Evolutionary conservation across 805 yeast genomes (phyloP), one percentile per base, ranked within the genome.

Genomic region (Torulaspora maleeae): DNA sequence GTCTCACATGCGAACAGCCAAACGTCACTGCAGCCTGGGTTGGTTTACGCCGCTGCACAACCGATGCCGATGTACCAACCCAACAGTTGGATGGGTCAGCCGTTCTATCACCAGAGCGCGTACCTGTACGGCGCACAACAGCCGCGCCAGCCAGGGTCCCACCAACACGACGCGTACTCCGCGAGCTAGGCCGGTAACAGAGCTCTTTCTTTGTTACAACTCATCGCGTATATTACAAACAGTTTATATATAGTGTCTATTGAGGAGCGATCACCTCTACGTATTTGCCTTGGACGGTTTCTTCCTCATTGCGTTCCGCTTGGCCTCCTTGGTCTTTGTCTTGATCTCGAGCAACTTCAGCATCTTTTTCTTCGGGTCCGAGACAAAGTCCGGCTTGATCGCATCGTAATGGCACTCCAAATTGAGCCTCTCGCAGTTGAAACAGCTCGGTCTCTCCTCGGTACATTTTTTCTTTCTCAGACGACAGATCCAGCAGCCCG

Each of bases 401-500:
- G 50, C 53, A 11, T 70, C 68, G 54, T 79, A 82, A 7, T 78
- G 82, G 61, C 93, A 84, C 2, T 54, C 56, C 16, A 84, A 60
- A 6, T 79, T 78, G 17, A 84, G 67, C 39, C 81, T 66, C 2
- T 54, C 54, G 61, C 93, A 84, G 52, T 78, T 80, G 6, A 59
- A 57, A 59, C 93, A 84, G 4, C 45, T 55, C 1, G 90, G 89
- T 51, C 69, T 72, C 47, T 78, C 78, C 55, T 79, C 87, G 1
- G 86, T 76, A 56, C 91, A 84, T 52, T 82, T 78, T 60, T 84
- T 84, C 52, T 86, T 80, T 32, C 93, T 72, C 13, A 82, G 63
- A 46, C 90, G 66, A 59, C 91, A 84, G 5, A 86, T 84, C 91
- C 91, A 84, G 58, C 93, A 84, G 0, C 90, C 90, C 25, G 69